phyloP scores from a whole-genome alignment of 2,329 filamentous ascomycete species.

The Scopulariopsis brevicaulis region DNA sequence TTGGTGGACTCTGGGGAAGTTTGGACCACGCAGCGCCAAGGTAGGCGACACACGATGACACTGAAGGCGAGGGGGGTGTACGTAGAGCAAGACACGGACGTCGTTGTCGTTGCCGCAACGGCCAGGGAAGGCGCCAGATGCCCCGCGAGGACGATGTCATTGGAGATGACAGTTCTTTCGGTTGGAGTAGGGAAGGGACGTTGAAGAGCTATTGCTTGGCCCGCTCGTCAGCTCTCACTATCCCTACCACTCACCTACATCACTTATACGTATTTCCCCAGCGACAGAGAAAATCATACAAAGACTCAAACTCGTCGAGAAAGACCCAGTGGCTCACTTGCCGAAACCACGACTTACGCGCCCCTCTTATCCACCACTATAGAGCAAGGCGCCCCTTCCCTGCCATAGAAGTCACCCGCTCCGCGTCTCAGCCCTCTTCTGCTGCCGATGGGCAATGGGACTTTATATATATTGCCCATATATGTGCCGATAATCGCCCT shows the following conservation, averaged over 20 bases:
- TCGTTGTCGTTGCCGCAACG: not conserved
- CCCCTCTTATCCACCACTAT: not conserved
- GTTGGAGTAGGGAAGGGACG: too few relatives aligned
- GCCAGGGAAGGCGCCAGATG: not conserved
- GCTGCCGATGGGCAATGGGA: not conserved
- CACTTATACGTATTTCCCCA: too few relatives aligned
- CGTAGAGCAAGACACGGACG: not conserved
- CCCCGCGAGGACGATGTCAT: not conserved
- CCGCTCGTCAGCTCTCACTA: too few relatives aligned
- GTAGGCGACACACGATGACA: not conserved
- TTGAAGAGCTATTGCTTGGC: too few relatives aligned
- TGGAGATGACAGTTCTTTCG: not conserved
- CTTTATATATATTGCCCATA: not conserved
- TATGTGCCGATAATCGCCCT: not conserved
- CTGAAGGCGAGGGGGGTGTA: not conserved
- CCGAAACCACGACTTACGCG: not conserved
- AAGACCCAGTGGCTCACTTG: not conserved
- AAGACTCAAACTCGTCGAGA: not conserved
- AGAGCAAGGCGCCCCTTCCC: not conserved
- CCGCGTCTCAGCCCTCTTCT: not conserved
- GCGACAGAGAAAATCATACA: too few relatives aligned
- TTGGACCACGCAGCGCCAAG: not conserved
- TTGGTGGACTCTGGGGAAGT: not conserved
- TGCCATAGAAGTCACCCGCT: not conserved
- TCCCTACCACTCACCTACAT: too few relatives aligned